Percentiles rank a stretch among this genome's conserved stretches.
Conservation (phyloP, 768 basidiomycete species). For the Xerocomus potaroensis region DNA sequence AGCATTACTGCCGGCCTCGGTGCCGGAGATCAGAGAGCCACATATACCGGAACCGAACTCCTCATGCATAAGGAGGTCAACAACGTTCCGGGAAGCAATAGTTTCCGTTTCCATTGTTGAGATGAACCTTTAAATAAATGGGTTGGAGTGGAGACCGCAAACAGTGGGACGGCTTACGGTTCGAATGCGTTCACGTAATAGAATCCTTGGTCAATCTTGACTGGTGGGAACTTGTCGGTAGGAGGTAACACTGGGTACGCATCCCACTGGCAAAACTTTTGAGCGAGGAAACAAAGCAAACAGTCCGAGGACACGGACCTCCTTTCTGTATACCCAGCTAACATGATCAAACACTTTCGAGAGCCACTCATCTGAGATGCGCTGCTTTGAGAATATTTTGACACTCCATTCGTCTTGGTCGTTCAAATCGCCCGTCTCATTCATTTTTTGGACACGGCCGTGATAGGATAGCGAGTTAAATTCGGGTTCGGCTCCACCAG, state of each 20-base stretch:
- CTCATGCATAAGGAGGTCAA: conserved; percentile 72
- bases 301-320: conserved; percentile 38
- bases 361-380: conserved; percentile 68
- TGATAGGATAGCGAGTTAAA: conserved; percentile 89
- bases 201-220: conserved; percentile 71
- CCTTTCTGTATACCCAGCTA: conserved; percentile 80
- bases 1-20: conserved; percentile 14
- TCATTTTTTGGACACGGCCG: conserved; percentile 40
- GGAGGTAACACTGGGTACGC: conserved; percentile 74
- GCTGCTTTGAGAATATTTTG: conserved; percentile 79
- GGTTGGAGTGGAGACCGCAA: conserved; percentile 1
- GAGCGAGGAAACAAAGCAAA: conserved; percentile 3
- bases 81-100: conserved; percentile 74
- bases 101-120: conserved; percentile 96
- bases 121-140: conserved; percentile 50
- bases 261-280: conserved; percentile 56
- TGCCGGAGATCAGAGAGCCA: conserved; percentile 36
- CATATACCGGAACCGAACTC: conserved; percentile 72
- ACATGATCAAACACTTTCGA: conserved; percentile 62
- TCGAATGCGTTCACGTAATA: conserved; percentile 95
- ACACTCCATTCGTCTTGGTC: conserved; percentile 56
- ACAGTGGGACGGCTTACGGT: conserved; percentile 50
- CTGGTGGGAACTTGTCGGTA: conserved; percentile 63
- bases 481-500: conserved; percentile 59
- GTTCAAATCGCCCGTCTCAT: conserved; percentile 19